Conservation (phyloP, 78 protist genomes). For the Polysphondylium violaceum region DNA sequence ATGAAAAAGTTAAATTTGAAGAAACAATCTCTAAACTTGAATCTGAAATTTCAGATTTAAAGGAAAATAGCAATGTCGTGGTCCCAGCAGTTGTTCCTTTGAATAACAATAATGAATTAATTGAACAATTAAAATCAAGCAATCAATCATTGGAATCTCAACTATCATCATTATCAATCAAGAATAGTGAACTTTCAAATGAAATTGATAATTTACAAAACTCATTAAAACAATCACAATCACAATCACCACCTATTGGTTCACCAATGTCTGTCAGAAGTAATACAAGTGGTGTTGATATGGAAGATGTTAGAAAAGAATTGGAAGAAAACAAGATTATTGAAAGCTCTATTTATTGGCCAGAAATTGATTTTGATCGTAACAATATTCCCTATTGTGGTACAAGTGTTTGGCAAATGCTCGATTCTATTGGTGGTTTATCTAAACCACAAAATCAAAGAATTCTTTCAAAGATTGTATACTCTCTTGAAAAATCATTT, state of each 20-base stretch:
- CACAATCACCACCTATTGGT: background rate
- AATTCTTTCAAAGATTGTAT: conserved; percentile 23
- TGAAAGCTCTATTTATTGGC: conserved; percentile 56
- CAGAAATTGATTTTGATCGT: conserved; percentile 59
- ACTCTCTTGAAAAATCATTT: conserved; percentile 26
- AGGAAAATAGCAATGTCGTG: background rate
- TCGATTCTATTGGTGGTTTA: conserved; percentile 58
- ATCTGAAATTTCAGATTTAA: background rate
- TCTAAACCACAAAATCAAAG: conserved; percentile 11
- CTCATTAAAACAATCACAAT: background rate
- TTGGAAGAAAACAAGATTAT: conserved; percentile 57
- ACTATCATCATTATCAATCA: too few species aligned
- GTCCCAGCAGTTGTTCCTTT: background rate
- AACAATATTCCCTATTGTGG: conserved; percentile 55
- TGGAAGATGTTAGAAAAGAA: conserved; percentile 24
- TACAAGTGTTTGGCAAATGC: conserved; percentile 51
- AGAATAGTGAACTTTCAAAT: background rate
- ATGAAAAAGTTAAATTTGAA: conserved; percentile 31
- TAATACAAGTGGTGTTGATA: background rate
- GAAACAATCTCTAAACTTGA: conserved; percentile 3
- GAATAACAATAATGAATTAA: too few species aligned
- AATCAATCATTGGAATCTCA: too few species aligned
- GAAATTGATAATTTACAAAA: background rate
- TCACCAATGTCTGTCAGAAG: conserved; percentile 4
- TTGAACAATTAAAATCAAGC: conserved; percentile 6